Base-by-base conservation (phyloP, 225 moss, liverwort and hornwort species). In the Physcomitrium patens region DNA sequence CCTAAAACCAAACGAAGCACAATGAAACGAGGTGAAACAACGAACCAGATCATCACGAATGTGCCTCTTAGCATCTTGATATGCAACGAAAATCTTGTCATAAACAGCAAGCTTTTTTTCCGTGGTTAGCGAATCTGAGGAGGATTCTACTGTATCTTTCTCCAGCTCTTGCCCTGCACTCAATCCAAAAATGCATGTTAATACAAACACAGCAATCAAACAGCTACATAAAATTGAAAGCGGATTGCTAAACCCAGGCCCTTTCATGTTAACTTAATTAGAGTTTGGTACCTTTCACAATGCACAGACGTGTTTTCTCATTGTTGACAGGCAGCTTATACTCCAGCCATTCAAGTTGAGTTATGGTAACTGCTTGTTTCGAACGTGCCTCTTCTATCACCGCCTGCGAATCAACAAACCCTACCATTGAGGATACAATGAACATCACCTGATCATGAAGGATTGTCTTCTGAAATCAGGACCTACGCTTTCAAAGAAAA, bases 21-120 rank as follows among this genome's bases (percentile, higher is more conserved):
- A 71, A 6, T 10, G 48, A 1, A 78, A 24, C 63, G 37, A 58
- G 68, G 63, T 61, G 63, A 78, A 71, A 61, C 19, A 63, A 83
- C 90, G 55, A 61, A 99, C 97, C 91, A 94, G 75, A 90, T 99
- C 97, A 70, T 99, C 97, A 60, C 95, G 85, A 27, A 99, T 92
- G 72, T 95, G 89, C 58, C 91, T 89, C 80, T 93, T 99, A 9
- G 93, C 93, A 76, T 99, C 97, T 60, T 99, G 97, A 60, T 99
- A 99, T 27, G 91, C 86, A 70, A 95, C 83, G 68, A 99, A 99
- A 28, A 90, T 84, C 78, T 99, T 99, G 77, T 99, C 97, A 84
- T 91, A 99, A 18, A 87, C 60, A n/a, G 89, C 82, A 8, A 99
- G 90, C 54, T 89, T 90, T 74, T 99, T 99, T 37, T 99, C 97